Evolutionary conservation across 305 asterid species (phyloP), one percentile per base, ranked within the genome.

Genomic region (Vinca major): DNA sequence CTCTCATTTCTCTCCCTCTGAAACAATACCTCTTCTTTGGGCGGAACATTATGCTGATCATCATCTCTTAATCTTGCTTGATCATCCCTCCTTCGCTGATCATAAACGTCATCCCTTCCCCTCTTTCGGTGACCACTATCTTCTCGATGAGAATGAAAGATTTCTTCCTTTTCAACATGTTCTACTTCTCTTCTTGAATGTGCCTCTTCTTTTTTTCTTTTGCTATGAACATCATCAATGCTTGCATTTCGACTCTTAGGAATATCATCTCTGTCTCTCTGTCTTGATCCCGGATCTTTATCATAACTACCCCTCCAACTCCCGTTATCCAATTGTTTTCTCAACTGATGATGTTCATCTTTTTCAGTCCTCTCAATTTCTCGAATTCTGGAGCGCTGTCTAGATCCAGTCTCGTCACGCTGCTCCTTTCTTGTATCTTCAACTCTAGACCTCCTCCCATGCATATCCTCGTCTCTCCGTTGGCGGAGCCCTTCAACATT

Each of bases 21-120:
- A 65, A 79, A 77, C 48, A 82, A 65, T 12, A 72, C 89, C 66
- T 83, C 98, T 78, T 88, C 96, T 84, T 86, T 92, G 71, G 80
- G 83, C 80, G 94, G 84, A 70, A 63, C 81, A 82, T 73, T 77
- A 68, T 79, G 89, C 82, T 73, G 72, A 71, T 86, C 94, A 71
- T 83, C 96, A 73, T 89, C 88, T 79, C 82, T 86, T 71, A 74
- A 56, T 77, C 86, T 86, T 71, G 76, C 74, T 66, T 65, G 85
- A 50, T 83, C 92, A 63, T 89, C 96, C 79, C 90, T 80, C 80
- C 86, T 90, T 69, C 87, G 76, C 80, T 73, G 90, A 82, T 88
- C 97, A 71, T 86, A 76, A 72, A 71, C 77, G 79, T 86, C 96
- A 72, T 85, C 96, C 79, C 91, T 87, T 70, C 84, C 97, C 81